phyloP scores from a whole-genome alignment of 805 yeast species.

The Myxozyma udenii region DNA sequence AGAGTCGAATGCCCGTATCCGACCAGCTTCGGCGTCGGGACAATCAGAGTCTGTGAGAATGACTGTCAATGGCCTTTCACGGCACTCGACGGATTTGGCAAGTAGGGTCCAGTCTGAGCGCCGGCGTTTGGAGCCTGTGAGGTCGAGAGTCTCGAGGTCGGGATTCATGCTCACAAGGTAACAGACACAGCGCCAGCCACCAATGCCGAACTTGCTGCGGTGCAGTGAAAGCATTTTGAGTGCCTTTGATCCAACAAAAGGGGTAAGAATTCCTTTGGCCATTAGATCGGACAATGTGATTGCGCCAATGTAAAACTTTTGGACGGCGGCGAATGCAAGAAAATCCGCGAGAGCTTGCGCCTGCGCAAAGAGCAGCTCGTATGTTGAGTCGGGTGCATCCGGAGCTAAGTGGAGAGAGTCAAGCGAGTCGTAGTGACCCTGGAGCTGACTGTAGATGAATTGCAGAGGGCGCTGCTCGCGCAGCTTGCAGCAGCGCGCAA shows the following conservation, averaged over 20 bases:
- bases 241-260: conserved; percentile 3
- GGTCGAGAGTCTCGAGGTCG: conserved; percentile 8
- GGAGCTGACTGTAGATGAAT: conserved; percentile 10
- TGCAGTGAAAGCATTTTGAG: conserved; percentile 7
- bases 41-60: conserved; percentile 10
- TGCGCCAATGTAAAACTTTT: conserved; percentile 6
- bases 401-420: conserved; percentile 7
- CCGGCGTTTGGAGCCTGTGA: conserved; percentile 17
- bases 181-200: conserved; percentile 23
- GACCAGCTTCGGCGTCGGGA: too few relatives aligned
- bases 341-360: conserved; percentile 26
- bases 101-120: conserved; percentile 20
- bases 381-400: neutral
- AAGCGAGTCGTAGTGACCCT: conserved; percentile 11
- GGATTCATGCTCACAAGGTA: conserved; percentile 22
- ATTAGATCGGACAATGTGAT: conserved; percentile 8
- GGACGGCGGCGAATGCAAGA: conserved; percentile 19
- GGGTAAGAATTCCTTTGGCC: conserved; percentile 14
- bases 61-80: conserved; percentile 3
- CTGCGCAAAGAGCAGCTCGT: conserved; percentile 5
- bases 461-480: conserved; percentile 23
- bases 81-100: conserved; percentile 15
- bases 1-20: too few relatives aligned
- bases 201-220: neutral
- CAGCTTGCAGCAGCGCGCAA: conserved; percentile 28